phyloP scores from a whole-genome alignment of 1,139 yeast species.

The Ogataea hybrid region DNA sequence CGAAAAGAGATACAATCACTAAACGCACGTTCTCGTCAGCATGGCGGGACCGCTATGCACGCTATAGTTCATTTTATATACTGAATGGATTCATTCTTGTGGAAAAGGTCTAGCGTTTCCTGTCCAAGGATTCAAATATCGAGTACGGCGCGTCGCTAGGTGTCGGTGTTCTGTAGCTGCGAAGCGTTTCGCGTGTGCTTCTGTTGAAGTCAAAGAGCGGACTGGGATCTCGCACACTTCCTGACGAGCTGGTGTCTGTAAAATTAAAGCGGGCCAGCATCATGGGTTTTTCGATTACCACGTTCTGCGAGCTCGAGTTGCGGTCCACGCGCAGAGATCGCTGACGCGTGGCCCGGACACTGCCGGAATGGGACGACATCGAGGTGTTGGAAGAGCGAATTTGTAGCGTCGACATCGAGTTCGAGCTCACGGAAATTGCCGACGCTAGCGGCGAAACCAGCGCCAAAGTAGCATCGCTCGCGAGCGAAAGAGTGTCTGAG shows the following conservation, averaged over 20 bases:
- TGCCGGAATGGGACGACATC: constrained; percentile 3
- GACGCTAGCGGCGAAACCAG: constrained; percentile 7
- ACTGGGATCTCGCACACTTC: constrained; percentile 4
- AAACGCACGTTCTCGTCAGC: neutral
- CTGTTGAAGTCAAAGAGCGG: constrained; percentile 4
- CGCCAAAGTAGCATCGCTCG: constrained; percentile 10
- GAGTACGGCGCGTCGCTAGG: constrained; percentile 11
- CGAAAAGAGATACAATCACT: constrained; percentile 9
- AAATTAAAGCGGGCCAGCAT: constrained; percentile 9
- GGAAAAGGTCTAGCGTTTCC: constrained; percentile 1
- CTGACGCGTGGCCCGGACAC: constrained; percentile 3
- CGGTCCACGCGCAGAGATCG: constrained; percentile 9
- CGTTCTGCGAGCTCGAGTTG: constrained; percentile 5
- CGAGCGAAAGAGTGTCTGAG: constrained; percentile 8
- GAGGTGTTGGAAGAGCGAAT: constrained; percentile 8
- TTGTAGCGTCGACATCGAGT: constrained; percentile 2
- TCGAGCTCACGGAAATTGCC: constrained; percentile 2
- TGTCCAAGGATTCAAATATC: constrained; percentile 11
- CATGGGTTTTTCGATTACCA: constrained; percentile 8
- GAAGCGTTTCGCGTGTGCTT: constrained; percentile 2
- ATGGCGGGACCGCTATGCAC: neutral
- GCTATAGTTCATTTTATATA: constrained; percentile 7
- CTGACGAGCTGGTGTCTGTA: constrained; percentile 4
- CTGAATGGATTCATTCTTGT: constrained; percentile 2
- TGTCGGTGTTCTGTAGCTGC: constrained; percentile 5